Conservation (phyloP, 768 basidiomycete genomes). For the Clathrus columnatus region DNA sequence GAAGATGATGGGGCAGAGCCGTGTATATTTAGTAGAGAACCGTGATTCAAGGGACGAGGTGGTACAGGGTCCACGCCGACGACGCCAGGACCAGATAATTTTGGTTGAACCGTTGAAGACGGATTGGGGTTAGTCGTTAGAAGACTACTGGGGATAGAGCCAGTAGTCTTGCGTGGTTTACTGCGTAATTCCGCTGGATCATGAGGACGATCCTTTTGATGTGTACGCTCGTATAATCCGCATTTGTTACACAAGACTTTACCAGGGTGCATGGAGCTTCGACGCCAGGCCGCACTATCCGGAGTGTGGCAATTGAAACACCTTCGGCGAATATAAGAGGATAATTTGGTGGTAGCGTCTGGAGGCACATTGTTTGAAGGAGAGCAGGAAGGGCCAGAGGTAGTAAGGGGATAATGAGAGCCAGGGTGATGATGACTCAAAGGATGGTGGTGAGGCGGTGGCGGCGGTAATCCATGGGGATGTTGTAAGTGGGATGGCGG, state of each 20-base stretch:
- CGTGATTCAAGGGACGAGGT: background rate
- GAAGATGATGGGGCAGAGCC: background rate
- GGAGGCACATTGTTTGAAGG: constrained; percentile 43
- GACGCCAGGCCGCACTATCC: constrained; percentile 74
- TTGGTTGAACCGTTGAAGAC: background rate
- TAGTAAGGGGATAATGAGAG: constrained; percentile 20
- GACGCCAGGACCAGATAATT: constrained; percentile 3
- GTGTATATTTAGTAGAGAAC: background rate
- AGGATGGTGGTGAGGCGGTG: constrained; percentile 28
- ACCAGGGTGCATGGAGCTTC: constrained; percentile 68
- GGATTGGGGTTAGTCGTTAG: background rate
- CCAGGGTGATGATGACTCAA: constrained; percentile 18
- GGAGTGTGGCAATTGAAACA: constrained; percentile 85
- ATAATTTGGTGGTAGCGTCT: constrained; percentile 76
- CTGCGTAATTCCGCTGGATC: constrained; percentile 3
- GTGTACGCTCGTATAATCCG: constrained; percentile 72
- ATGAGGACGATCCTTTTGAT: constrained; percentile 59
- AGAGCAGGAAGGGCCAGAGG: constrained; percentile 23
- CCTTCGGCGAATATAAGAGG: constrained; percentile 63
- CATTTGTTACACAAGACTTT: constrained; percentile 72
- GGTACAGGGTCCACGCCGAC: background rate
- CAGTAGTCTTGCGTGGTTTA: background rate
- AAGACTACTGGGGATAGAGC: background rate
- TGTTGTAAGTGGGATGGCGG: background rate
- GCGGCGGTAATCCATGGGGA: background rate